Base-by-base conservation (phyloP, 1,284 basidiomycete genomes). In the Golubevia sp. region DNA sequence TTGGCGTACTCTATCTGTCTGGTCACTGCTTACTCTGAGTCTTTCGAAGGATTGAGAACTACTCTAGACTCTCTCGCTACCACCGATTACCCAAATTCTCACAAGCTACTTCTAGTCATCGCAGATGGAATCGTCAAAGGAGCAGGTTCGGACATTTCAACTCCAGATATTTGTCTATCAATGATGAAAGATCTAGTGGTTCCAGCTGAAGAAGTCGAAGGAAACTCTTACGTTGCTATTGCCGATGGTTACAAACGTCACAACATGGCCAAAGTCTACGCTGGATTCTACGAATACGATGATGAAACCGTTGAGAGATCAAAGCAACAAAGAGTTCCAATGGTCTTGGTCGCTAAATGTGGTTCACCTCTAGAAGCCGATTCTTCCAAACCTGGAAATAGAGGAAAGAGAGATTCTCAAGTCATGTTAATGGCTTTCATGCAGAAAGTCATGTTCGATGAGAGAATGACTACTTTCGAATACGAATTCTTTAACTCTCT, bases 261-360 rank as follows among this genome's bases (percentile, higher is more conserved):
- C 78, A 82, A 82, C 69, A 82, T 82, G 79, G 79, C 78, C 71
- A 82, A 82, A 72, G 73, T 82, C 53, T 82, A 82, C 55, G 76
- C 79, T 18, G 79, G 79, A 26, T 82, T 81, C 66, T 82, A 82
- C 71, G 79, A 82, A 61, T 82, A 82, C 56, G 80, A 82, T 61
- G 76, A 81, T 60, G 76, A 79, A 65, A 83, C 79, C 0, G 80
- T 82, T 53, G 80, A 83, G 66, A 70, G 74, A 49, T 76, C 72
- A 65, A 83, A 83, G 72, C 80, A 83, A 71, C 79, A 82, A 67
- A 72, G 77, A 44, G 77, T 82, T 13, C 79, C 79, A 26, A 79
- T 82, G 73, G 72, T 82, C 57, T 66, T 82, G 27, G 71, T 82
- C 7, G 79, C 79, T 62, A 82, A 82, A 70, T 82, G 79, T 58